These are phyloP conservation scores for Phaffia australis DNA, from an alignment of 768 basidiomycete species.

Conservation along the genomic window DNA sequence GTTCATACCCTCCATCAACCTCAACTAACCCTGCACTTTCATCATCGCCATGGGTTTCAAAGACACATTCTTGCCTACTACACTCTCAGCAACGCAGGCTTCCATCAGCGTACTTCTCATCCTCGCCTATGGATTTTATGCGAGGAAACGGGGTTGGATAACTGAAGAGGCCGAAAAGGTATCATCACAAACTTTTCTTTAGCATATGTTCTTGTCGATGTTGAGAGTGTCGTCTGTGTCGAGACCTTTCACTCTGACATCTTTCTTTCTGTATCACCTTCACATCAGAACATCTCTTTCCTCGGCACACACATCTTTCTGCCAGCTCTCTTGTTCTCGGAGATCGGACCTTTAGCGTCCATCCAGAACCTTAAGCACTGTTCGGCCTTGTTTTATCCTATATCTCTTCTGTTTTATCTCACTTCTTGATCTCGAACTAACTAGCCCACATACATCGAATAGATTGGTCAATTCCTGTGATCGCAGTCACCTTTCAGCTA, in stretches of 20 bases:
- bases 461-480: slow-evolving; percentile 35
- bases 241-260: background rate
- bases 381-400: slow-evolving; percentile 22
- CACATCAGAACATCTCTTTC: slow-evolving; percentile 23
- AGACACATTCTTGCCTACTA: slow-evolving; percentile 28
- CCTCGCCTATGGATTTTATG: slow-evolving; percentile 31
- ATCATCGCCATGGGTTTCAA: slow-evolving; percentile 23
- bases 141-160: slow-evolving; percentile 22
- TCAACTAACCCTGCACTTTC: too few relatives aligned
- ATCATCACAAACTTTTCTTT: background rate
- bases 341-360: slow-evolving; percentile 37
- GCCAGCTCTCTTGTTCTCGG: slow-evolving; percentile 35
- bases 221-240: background rate
- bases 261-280: too few relatives aligned
- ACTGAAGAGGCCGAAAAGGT: slow-evolving; percentile 31
- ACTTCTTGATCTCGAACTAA: background rate
- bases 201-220: background rate
- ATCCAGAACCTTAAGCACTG: slow-evolving; percentile 33
- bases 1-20: too few relatives aligned
- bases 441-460: background rate
- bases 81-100: slow-evolving; percentile 32
- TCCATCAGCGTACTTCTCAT: slow-evolving; percentile 34
- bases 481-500: slow-evolving; percentile 34
- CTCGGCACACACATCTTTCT: slow-evolving; percentile 35
- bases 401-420: background rate